phyloP scores from a whole-genome alignment of 257 asterid genomes.

The Mentha longifolia region DNA sequence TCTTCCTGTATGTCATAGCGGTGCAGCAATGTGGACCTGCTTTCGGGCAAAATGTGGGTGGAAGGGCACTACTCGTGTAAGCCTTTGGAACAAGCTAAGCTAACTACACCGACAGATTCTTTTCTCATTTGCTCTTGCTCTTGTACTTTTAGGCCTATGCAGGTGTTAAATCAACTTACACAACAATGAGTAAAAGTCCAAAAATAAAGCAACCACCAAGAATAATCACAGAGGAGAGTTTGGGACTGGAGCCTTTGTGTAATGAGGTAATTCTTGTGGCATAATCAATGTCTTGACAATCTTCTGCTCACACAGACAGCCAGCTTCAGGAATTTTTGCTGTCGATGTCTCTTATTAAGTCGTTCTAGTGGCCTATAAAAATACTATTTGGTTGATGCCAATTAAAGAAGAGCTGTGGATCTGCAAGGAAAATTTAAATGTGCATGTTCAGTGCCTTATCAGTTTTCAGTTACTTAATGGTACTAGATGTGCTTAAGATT shows the following conservation, averaged over 20 bases:
- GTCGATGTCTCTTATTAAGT: not conserved
- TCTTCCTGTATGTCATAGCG: conserved; percentile 48
- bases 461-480: not conserved
- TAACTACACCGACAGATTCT: conserved; percentile 12
- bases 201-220: conserved; percentile 54
- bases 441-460: not conserved
- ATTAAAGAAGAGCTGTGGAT: not conserved
- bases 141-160: conserved; percentile 66
- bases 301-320: not conserved
- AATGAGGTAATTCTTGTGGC: conserved; percentile 50
- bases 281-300: not conserved
- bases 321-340: not conserved
- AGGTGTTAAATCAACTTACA: conserved; percentile 52
- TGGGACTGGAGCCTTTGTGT: conserved; percentile 73
- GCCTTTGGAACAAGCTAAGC: conserved; percentile 29
- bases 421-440: not conserved
- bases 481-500: not conserved
- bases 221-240: conserved; percentile 52
- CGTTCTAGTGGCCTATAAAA: not conserved
- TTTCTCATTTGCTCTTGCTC: conserved; percentile 23
- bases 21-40: conserved; percentile 80
- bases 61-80: conserved; percentile 79
- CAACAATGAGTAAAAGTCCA: conserved; percentile 39
- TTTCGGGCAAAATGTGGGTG: conserved; percentile 91
- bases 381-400: not conserved